Percentiles rank a stretch among this genome's conserved stretches.
Conservation (phyloP, 2,329 filamentous ascomycete genomes). For the Hymenoscyphus albidus region DNA sequence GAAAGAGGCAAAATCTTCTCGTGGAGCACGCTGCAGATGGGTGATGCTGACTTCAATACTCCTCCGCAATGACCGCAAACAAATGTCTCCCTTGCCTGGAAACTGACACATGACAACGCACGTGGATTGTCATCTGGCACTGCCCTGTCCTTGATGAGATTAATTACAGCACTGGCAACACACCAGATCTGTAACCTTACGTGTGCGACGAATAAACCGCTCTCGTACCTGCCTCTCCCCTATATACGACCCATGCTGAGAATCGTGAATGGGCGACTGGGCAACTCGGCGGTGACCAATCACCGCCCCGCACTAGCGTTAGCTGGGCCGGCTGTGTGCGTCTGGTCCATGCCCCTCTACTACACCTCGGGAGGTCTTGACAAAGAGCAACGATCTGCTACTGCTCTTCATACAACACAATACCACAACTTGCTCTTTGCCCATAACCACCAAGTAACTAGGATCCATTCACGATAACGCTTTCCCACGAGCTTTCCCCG, state of each 20-base stretch:
- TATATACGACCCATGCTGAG: background rate
- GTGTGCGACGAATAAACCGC: background rate
- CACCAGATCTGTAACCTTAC: background rate
- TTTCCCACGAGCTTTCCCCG: conserved; percentile 17
- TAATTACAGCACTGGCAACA: background rate
- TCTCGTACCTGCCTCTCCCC: conserved; percentile 1
- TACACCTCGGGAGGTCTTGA: conserved; percentile 5
- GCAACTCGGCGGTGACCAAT: background rate
- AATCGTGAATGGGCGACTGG: background rate
- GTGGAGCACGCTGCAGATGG: background rate
- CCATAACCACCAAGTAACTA: background rate
- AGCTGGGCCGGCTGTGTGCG: background rate
- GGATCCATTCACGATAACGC: background rate
- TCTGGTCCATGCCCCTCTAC: background rate
- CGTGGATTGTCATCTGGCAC: background rate
- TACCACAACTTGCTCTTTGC: background rate
- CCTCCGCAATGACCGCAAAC: background rate
- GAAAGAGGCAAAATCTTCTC: background rate
- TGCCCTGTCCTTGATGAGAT: background rate
- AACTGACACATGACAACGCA: background rate
- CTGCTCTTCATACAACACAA: conserved; percentile 9
- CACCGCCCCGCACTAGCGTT: background rate
- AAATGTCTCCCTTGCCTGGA: background rate
- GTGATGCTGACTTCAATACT: background rate
- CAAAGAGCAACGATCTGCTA: conserved; percentile 7